A percentile compares a stretch with the other conserved stretches of the same genome.
Evolutionary conservation across 257 asterid genomes (phyloP).

Genomic region (Ligustrum vulgare): DNA sequence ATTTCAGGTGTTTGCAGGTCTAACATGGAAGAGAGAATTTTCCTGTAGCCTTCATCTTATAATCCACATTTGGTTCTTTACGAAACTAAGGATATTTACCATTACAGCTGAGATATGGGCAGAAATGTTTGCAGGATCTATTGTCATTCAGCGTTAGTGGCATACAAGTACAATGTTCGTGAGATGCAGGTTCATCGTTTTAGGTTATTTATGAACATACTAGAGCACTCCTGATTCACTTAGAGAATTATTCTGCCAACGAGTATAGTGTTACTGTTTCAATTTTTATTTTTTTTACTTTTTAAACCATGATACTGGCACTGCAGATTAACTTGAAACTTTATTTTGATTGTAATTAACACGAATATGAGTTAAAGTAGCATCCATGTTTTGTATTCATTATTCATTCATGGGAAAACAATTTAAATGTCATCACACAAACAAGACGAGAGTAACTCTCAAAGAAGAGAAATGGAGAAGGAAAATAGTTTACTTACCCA

Average conservation of each 20-base stretch:
- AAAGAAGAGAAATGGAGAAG: not conserved
- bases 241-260: not conserved
- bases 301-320: not conserved
- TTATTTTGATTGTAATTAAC: not conserved
- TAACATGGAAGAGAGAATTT: not conserved
- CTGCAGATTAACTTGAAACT: not conserved
- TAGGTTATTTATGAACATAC: not conserved
- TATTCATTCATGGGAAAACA: not conserved
- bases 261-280: not conserved
- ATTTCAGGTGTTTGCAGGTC: not conserved
- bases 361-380: not conserved
- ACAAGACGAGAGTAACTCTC: not conserved
- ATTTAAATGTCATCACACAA: not conserved
- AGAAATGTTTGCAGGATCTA: not conserved
- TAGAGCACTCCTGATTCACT: not conserved
- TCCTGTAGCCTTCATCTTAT: not conserved
- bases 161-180: not conserved
- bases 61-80: not conserved
- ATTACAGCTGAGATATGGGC: not conserved
- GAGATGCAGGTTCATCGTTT: not conserved
- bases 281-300: not conserved
- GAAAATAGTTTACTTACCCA: conserved; percentile 62
- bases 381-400: not conserved
- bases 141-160: not conserved
- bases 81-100: not conserved